A percentile compares a stretch with the other conserved stretches of the same genome.
Conservation (phyloP, 2,329 filamentous ascomycete species). For the Cladosporium austrohemisphaericum region DNA sequence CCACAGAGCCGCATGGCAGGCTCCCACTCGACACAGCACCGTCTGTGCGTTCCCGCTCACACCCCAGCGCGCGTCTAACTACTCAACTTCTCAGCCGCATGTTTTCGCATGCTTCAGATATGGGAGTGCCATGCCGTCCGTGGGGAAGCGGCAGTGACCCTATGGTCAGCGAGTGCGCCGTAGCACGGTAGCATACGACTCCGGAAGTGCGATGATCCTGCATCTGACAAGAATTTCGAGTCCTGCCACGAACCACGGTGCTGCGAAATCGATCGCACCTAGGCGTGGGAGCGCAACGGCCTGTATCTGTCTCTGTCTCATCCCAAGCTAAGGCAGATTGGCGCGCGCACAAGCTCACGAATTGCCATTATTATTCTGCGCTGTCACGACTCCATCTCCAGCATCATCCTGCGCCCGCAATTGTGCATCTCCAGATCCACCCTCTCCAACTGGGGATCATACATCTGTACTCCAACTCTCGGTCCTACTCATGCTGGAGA, state of each 20-base stretch:
- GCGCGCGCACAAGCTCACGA: too few relatives aligned
- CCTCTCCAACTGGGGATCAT: neutral
- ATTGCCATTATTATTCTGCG: too few relatives aligned
- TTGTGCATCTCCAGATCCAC: conserved; percentile 11
- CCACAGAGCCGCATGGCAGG: conserved; percentile 9
- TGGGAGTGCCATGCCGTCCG: too few relatives aligned
- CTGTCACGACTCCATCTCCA: neutral
- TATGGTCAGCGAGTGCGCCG: too few relatives aligned
- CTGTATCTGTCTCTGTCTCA: too few relatives aligned
- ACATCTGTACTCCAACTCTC: conserved; percentile 8
- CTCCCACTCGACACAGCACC: neutral
- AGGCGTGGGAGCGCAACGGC: too few relatives aligned
- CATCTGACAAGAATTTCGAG: too few relatives aligned
- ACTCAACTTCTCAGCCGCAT: conserved; percentile 13
- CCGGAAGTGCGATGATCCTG: too few relatives aligned
- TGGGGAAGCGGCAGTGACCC: too few relatives aligned
- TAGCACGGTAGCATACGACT: too few relatives aligned
- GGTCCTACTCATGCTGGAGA: conserved; percentile 6
- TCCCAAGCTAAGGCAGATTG: too few relatives aligned
- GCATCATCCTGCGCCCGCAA: too few relatives aligned
- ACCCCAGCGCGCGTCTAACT: conserved; percentile 13
- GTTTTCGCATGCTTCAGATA: conserved; percentile 8
- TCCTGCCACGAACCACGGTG: conserved; percentile 3
- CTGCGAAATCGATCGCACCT: conserved; percentile 1
- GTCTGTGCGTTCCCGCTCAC: conserved; percentile 2